Evolutionary conservation across 2,329 filamentous ascomycete species (phyloP), one percentile per base, ranked within the genome.

Genomic region (Dothiorella sarmentorum): DNA sequence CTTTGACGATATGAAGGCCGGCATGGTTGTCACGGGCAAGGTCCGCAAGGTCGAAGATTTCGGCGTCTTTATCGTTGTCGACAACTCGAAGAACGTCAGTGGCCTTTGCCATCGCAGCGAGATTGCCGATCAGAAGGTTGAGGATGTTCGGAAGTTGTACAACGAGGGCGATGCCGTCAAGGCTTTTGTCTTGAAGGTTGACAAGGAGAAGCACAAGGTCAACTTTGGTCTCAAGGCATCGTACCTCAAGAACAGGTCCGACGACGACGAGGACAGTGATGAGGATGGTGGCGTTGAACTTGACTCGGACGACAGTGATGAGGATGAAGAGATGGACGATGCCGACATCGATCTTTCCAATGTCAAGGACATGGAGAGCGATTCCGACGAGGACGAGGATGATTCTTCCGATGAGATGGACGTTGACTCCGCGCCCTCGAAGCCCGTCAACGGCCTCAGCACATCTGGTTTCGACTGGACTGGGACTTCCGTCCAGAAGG

Each of bases 41-140:
- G 85, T 99, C 58, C 87, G 92, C 66, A 96, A 95, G 74, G 91
- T 97, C 2, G 90, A 96, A 68, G 89, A 96, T 29, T 99, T 92
- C 71, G 94, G 94, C 63, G 93, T 93, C 4, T 99, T 99, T 72
- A 89, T 99, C 65, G 84, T 95, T 42, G 79, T 99, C 18, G 91
- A 97, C 71, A 86, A 88, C 61, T 95, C 92, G 4, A 81, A 84
- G 58, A 96, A 96, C 65, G 85, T 99, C 62, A 96, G 93, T 65
- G 94, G 94, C 62, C 82, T 99, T 9, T 97, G 93, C 72, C 94
- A 99, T 72, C 85, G 89, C 62, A 93, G 86, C 63, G 88, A 99
- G 71, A 91, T 99, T 82, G 92, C 94, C 0, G 91, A 96, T 64
- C 77, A 82, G 31, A 18, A 24, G 4, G 86, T 97, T 22, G 82